Evolutionary conservation across 2,329 filamentous ascomycete genomes (phyloP).

Genomic region (Fusarium fujikuroi): DNA sequence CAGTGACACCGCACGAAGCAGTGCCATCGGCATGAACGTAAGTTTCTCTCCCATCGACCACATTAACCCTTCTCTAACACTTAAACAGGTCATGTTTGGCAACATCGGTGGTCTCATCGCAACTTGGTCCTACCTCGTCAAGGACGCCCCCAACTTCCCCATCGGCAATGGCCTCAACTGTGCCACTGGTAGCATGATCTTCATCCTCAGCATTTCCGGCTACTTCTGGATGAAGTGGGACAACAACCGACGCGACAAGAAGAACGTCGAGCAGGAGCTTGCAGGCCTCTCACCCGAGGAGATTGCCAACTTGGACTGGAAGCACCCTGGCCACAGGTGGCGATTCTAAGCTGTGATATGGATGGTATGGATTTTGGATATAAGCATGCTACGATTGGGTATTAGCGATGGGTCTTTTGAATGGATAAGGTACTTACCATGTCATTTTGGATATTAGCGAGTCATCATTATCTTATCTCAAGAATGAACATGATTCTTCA

Average conservation of each 20-base stretch:
- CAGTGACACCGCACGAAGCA: conserved; percentile 71
- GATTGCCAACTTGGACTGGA: conserved; percentile 73
- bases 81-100: conserved; percentile 44
- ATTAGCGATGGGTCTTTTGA: conserved; percentile 10
- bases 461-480: background rate
- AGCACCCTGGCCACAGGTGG: conserved; percentile 75
- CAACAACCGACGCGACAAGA: conserved; percentile 67
- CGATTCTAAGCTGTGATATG: conserved; percentile 3
- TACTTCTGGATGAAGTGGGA: conserved; percentile 71
- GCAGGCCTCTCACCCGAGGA: conserved; percentile 64
- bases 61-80: background rate
- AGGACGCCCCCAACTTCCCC: conserved; percentile 71
- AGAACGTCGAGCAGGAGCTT: conserved; percentile 66
- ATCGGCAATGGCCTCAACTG: conserved; percentile 75
- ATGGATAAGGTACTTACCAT: background rate
- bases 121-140: conserved; percentile 72
- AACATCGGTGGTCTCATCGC: conserved; percentile 72
- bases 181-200: conserved; percentile 66
- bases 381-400: background rate
- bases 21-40: conserved; percentile 64
- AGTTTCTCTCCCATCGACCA: background rate
- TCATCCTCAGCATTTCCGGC: conserved; percentile 61
- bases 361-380: background rate
- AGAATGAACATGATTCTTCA: conserved; percentile 10
- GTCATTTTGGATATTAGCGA: conserved; percentile 14